Evolutionary conservation across 257 asterid species (phyloP).

Genomic region (Solanum tacnaense): DNA sequence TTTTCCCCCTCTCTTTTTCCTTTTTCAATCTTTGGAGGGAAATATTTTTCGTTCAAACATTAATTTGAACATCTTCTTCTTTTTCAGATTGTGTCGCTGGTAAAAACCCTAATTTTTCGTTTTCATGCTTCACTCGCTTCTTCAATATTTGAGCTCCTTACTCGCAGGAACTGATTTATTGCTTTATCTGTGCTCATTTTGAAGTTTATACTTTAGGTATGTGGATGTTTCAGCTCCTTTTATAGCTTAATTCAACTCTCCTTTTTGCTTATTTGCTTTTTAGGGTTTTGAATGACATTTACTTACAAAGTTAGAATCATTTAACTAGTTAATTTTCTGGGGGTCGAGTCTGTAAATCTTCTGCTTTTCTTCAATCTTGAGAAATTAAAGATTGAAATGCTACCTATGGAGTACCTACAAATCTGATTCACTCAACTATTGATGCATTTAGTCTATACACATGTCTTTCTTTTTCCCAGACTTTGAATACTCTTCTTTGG

Average conservation of each 20-base stretch:
- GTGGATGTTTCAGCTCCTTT: slow-evolving; percentile 3
- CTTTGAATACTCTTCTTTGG: neutral
- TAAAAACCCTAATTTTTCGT: slow-evolving; percentile 8
- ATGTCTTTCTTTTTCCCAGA: neutral
- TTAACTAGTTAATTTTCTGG: neutral
- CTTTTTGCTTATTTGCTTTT: neutral
- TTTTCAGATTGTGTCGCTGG: slow-evolving; percentile 12
- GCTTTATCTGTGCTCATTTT: slow-evolving; percentile 6
- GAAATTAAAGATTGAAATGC: neutral
- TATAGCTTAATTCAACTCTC: slow-evolving; percentile 1
- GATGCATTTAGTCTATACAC: neutral
- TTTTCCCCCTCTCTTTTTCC: slow-evolving; percentile 6
- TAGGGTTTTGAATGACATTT: slow-evolving; percentile 33
- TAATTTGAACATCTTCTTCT: neutral
- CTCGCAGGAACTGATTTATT: neutral
- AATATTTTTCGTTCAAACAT: slow-evolving; percentile 1
- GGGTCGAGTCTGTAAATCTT: neutral
- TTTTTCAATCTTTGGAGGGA: slow-evolving; percentile 66
- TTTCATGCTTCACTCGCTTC: neutral
- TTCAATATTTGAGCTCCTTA: neutral
- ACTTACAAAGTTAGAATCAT: neutral
- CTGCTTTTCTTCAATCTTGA: neutral
- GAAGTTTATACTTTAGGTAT: slow-evolving; percentile 20
- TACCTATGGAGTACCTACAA: neutral
- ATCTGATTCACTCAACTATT: neutral